A percentile compares a stretch with the other conserved stretches of the same genome.
phyloP scores from a whole-genome alignment of 1,284 basidiomycete species.

The Pseudozyma flocculosa region DNA sequence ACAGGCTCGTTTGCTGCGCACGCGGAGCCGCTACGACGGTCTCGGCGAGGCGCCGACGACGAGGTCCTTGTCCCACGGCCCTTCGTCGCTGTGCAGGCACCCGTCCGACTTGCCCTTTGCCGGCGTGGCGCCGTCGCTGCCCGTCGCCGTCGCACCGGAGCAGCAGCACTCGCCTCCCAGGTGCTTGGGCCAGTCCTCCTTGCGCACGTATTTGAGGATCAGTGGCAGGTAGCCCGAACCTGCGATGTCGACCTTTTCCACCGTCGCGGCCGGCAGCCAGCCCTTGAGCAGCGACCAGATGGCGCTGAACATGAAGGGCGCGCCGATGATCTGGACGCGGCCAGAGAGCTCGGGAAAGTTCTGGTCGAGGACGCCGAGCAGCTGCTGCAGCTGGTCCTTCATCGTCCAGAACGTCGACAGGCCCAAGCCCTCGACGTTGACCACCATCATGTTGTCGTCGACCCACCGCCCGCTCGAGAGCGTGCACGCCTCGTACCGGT shows the following conservation, averaged over 20 bases:
- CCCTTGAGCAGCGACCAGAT: conserved; percentile 53
- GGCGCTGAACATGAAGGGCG: conserved; percentile 49
- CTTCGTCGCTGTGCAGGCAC: conserved; percentile 37
- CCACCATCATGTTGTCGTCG: conserved; percentile 56
- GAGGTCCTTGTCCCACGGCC: conserved; percentile 44
- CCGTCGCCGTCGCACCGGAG: not conserved
- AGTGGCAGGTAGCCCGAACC: conserved; percentile 37
- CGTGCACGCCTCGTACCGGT: conserved; percentile 46
- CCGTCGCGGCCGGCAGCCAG: conserved; percentile 51
- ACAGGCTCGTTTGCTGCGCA: too few relatives aligned
- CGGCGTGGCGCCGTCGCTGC: not conserved
- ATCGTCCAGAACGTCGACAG: conserved; percentile 53
- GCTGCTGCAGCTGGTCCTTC: conserved; percentile 49
- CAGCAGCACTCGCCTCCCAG: conserved; percentile 52
- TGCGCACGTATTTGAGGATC: conserved; percentile 40
- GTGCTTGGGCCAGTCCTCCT: conserved; percentile 40
- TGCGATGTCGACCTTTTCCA: conserved; percentile 53
- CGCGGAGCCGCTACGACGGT: too few relatives aligned
- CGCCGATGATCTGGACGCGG: conserved; percentile 56
- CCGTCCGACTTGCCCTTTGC: conserved; percentile 3
- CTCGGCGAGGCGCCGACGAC: not conserved
- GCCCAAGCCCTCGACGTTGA: conserved; percentile 50
- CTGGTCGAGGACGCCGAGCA: conserved; percentile 46
- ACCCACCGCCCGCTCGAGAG: conserved; percentile 30
- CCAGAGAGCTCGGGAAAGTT: conserved; percentile 55